Base-by-base conservation (phyloP, 768 basidiomycete genomes). In the Russula foetens region DNA sequence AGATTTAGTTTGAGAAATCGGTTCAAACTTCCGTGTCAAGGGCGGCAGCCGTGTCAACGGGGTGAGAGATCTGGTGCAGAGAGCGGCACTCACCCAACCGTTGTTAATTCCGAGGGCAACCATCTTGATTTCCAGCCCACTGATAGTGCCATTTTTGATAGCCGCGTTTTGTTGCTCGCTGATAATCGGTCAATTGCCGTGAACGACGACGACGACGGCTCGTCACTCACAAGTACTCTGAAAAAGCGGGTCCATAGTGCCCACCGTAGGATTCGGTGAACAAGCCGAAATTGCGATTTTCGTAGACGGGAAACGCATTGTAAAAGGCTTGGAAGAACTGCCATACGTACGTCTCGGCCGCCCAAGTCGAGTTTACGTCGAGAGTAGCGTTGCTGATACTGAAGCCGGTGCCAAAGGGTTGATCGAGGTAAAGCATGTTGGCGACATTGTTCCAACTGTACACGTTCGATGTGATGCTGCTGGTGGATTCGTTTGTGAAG, bases 231-330 rank as follows among this genome's bases (percentile, higher is more conserved):
- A 58, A 59, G 52, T 46, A 47, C 4, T 14, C n/a, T 11, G 51
- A 45, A 57, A 69, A 69, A 11, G 56, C 56, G 0, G 69, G 69
- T 0, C 69, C 69, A 50, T 69, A 69, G 50, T 70, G 69, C 8
- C 70, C 69, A 21, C 64, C 59, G 26, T 55, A 60, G 74, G 80
- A 81, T 68, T 82, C 81, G 1, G 80, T 79, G 80, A 81, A 83
- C 43, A 82, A 69, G 1, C 77, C 81, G 46, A 82, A 69, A 6
- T 74, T 71, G 56, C 71, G 74, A 2, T 63, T 61, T 31, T 72
- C 67, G 28, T 75, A 75, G 31, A 74, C 73, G 35, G 76, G 57
- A 58, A 82, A 83, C 56, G 74, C 73, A 3, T n/a, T 33, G 8
- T 46, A 56, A 21, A 56, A 53, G 9, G 53, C 53, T 28, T 53